A percentile compares a stretch with the other conserved stretches of the same genome.
phyloP scores from a whole-genome alignment of 192 early-diverging fungal genomes.

The Podochytrium sp. region DNA sequence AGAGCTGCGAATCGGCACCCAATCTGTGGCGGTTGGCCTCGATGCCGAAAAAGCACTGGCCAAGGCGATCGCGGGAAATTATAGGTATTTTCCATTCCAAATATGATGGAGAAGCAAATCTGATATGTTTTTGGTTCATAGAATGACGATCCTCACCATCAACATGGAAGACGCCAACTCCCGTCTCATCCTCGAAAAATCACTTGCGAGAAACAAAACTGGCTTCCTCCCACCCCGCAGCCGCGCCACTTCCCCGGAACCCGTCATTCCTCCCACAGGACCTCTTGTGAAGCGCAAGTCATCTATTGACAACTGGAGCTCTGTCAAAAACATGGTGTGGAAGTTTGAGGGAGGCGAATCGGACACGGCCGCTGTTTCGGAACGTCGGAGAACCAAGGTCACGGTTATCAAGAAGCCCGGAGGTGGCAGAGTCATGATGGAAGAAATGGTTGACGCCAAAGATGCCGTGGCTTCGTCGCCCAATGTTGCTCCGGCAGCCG shows the following conservation, averaged over 20 bases:
- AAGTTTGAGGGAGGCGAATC: slow-evolving; percentile 1
- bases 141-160: neutral
- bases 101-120: neutral
- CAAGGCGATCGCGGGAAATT: neutral
- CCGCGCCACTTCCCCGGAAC: neutral
- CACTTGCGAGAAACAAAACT: slow-evolving; percentile 5
- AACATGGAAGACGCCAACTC: neutral
- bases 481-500: too few species aligned
- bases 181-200: neutral
- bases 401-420: neutral
- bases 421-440: neutral
- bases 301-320: neutral
- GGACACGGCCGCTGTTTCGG: neutral
- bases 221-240: neutral
- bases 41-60: slow-evolving; percentile 4
- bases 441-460: neutral
- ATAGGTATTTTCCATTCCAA: neutral
- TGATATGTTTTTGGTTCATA: neutral
- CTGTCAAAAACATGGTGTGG: slow-evolving; percentile 2
- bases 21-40: neutral
- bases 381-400: slow-evolving; percentile 8
- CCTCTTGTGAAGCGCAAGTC: neutral
- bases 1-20: neutral
- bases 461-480: too few species aligned
- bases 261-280: neutral